A percentile compares a stretch with the other conserved stretches of the same genome.
Evolutionary conservation across 352 stramenopile species (phyloP).

Genomic region (Phytophthora melonis): DNA sequence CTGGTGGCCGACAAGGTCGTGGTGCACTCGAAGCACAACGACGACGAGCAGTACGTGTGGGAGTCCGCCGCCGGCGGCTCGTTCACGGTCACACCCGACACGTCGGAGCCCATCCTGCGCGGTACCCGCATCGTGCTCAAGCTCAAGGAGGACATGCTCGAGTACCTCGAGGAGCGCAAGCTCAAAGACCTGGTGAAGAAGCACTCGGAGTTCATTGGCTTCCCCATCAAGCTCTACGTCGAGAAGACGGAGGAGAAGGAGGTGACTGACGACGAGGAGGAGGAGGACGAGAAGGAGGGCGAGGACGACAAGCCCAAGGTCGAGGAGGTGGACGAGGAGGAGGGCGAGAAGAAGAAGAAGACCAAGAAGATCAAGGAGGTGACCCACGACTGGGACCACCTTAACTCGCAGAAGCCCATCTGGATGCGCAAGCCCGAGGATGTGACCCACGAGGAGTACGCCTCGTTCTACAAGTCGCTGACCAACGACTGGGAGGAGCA

Average conservation of each 20-base stretch:
- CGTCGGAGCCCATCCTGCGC: slow-evolving; percentile 85
- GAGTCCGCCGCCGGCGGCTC: slow-evolving; percentile 97
- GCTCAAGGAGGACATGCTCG: slow-evolving; percentile 99
- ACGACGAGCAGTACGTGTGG: slow-evolving; percentile 98
- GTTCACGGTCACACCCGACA: slow-evolving; percentile 96
- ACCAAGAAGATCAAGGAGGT: slow-evolving; percentile 98
- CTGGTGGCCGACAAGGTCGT: slow-evolving; percentile 99
- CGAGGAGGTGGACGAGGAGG: slow-evolving; percentile 96
- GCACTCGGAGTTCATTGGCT: slow-evolving; percentile 99
- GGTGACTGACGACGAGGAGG: slow-evolving; percentile 98
- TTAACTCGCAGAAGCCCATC: slow-evolving; percentile 99
- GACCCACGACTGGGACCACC: slow-evolving; percentile 99
- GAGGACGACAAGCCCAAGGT: slow-evolving; percentile 98
- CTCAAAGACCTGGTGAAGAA: slow-evolving; percentile 99
- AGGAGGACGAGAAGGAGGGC: slow-evolving; percentile 95
- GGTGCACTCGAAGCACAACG: slow-evolving; percentile 99
- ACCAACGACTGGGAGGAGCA: slow-evolving; percentile 99
- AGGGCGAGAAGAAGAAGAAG: slow-evolving; percentile 99
- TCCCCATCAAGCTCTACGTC: slow-evolving; percentile 99
- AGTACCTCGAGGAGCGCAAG: slow-evolving; percentile 99
- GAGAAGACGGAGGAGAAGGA: slow-evolving; percentile 99
- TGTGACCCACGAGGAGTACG: slow-evolving; percentile 99
- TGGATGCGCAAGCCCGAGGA: slow-evolving; percentile 99
- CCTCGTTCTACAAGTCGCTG: slow-evolving; percentile 99
- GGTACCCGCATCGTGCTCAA: slow-evolving; percentile 98